Conservation (phyloP, 306 rosid genomes). For the Sesbania bispinosa region DNA sequence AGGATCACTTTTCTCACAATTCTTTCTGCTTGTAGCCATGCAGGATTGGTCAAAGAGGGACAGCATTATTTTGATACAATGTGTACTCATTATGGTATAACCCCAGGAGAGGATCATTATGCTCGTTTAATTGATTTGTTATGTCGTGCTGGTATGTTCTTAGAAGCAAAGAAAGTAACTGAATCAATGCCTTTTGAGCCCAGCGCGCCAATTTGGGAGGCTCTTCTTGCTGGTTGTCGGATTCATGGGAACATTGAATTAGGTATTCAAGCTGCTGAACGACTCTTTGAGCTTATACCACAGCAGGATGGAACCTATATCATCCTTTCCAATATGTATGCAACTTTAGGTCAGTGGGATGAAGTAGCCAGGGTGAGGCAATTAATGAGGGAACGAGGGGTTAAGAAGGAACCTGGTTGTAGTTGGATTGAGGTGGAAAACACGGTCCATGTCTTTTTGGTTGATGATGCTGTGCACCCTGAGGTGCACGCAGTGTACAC, state of each 20-base stretch:
- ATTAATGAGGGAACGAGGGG: constrained; percentile 48
- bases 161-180: constrained; percentile 37
- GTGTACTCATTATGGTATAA: constrained; percentile 32
- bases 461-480: constrained; percentile 50
- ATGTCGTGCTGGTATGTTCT: constrained; percentile 47
- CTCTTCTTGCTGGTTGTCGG: constrained; percentile 54
- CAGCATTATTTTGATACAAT: constrained; percentile 41
- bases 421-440: constrained; percentile 62
- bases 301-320: constrained; percentile 50
- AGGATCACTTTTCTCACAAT: constrained; percentile 52
- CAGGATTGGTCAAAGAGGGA: constrained; percentile 50
- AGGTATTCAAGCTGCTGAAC: constrained; percentile 44
- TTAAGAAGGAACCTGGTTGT: constrained; percentile 57
- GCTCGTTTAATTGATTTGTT: constrained; percentile 51
- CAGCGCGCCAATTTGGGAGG: constrained; percentile 48
- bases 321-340: constrained; percentile 50
- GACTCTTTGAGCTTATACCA: constrained; percentile 41
- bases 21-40: constrained; percentile 57
- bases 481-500: constrained; percentile 48
- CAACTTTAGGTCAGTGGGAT: constrained; percentile 46
- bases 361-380: constrained; percentile 49
- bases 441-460: constrained; percentile 49
- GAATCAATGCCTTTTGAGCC: constrained; percentile 51
- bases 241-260: constrained; percentile 47
- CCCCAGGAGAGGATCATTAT: constrained; percentile 54